These are phyloP conservation scores for Botrytis pseudocinerea DNA, from an alignment of 2,329 filamentous ascomycete genomes.

Conservation along the genomic window DNA sequence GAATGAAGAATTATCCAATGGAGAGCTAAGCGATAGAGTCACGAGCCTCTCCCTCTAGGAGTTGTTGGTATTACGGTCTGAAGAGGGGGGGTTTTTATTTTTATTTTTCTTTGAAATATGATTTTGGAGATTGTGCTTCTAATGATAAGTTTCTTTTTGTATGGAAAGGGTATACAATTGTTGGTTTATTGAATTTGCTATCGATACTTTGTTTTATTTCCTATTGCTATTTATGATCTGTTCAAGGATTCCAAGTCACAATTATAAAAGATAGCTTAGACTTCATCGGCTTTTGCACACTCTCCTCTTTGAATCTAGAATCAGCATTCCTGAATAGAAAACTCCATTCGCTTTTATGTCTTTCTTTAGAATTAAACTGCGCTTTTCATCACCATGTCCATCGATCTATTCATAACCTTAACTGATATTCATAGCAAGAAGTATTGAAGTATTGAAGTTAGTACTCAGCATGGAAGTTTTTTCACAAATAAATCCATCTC, in stretches of 20 bases:
- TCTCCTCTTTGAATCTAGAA: not conserved
- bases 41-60: too few species aligned
- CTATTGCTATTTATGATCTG: too few species aligned
- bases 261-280: not conserved
- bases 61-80: too few species aligned
- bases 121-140: too few species aligned
- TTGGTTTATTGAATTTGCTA: too few species aligned
- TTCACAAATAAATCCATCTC: not conserved
- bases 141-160: too few species aligned
- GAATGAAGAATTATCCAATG: too few species aligned
- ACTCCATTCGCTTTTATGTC: not conserved
- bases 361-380: not conserved
- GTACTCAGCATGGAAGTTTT: not conserved
- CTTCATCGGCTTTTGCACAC: not conserved
- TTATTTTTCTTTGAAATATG: too few species aligned
- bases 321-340: not conserved
- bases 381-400: constrained; percentile 1
- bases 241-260: not conserved
- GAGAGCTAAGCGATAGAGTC: too few species aligned
- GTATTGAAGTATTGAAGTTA: not conserved
- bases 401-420: not conserved
- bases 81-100: too few species aligned
- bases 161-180: too few species aligned
- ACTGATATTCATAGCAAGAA: not conserved
- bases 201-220: too few species aligned